Evolutionary conservation across 768 basidiomycete species (phyloP), one percentile per base, ranked within the genome.

Genomic region (Hydnum rufescens): DNA sequence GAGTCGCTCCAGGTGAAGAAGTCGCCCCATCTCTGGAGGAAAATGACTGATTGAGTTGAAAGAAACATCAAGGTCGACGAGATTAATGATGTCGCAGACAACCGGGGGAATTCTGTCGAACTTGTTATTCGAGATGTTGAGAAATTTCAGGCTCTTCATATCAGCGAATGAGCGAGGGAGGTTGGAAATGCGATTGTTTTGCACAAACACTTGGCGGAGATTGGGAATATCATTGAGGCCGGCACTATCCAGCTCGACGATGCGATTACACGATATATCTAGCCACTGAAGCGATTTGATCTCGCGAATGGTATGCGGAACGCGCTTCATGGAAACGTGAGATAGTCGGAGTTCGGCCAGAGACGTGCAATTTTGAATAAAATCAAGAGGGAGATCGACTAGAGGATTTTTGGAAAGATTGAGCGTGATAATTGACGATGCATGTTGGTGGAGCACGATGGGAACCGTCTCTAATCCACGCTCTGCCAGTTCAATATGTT

Each of bases 121-220:
- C 63, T 88, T 86, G 71, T 97, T 99, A 66, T 96, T 96, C 51
- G 90, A 93, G 54, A 97, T 81, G 66, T 95, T 93, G 57, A 97
- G 74, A 25, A 76, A 75, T 48, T 74, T 75, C 51, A 97, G 74
- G 42, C 69, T 65, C 39, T 74, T 71, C 55, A 96, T 67, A 5
- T 80, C 74, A 2, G 80, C 77, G 55, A 97, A 90, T 60, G 84
- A 81, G 70, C 76, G 78, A 0, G 93, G 92, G 0, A 97, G 73
- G 51, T 73, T 76, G 57, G 87, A 80, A 61, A 99, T 74, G 43
- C 88, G 76, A 63, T 99, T 99, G 65, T 96, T 96, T 65, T 90
- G 84, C 32, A 87, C 69, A 57, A 74, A 76, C 51, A 99, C 71
- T 3, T 70, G 70, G 31, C 70, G 69, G 1, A 99, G 70, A 2